These are phyloP conservation scores for Eucalyptus erythrocorys DNA, from an alignment of 345 rosid genomes.

Conservation along the genomic window DNA sequence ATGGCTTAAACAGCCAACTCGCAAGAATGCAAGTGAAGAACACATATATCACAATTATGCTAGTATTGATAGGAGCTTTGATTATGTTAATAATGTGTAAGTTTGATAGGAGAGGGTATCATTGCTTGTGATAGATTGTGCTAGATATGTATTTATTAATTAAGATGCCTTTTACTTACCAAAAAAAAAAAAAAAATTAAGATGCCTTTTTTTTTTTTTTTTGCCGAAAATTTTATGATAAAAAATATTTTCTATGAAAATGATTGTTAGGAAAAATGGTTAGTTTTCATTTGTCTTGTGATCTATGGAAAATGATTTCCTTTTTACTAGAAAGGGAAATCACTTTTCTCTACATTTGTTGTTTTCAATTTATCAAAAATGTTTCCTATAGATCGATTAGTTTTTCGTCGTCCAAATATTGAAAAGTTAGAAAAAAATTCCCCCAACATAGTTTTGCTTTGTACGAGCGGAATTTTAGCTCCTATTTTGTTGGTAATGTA, in stretches of 20 bases:
- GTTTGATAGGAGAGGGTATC: background rate
- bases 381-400: no score
- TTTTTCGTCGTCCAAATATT: accelerated
- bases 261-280: background rate
- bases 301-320: background rate
- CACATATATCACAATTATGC: background rate
- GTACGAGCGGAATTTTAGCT: background rate
- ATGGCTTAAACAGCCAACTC: background rate
- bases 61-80: background rate
- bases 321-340: no score
- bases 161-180: background rate
- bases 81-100: background rate
- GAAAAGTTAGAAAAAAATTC: no score
- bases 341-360: background rate
- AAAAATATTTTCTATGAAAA: no score
- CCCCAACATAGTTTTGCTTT: no score
- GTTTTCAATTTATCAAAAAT: no score
- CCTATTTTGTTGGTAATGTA: no score
- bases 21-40: background rate
- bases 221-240: background rate
- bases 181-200: no score
- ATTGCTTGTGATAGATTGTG: background rate
- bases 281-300: background rate
- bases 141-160: no score
- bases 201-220: background rate